Base-by-base conservation (phyloP, 208 protist genomes). In the Trypanosoma rangeli region DNA sequence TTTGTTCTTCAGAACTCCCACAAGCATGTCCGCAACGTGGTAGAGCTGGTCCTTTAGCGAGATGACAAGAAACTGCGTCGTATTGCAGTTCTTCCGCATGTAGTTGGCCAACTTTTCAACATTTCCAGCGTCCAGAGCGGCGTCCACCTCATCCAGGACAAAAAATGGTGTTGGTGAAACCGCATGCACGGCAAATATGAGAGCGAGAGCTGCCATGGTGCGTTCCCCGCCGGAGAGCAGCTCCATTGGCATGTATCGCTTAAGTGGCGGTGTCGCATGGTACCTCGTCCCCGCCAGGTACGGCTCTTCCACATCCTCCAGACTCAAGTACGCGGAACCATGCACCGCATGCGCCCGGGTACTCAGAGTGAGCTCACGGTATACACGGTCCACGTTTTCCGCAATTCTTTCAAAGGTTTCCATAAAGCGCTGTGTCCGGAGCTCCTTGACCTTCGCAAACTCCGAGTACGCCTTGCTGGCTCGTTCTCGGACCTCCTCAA, bases 71-170 rank as follows among this genome's bases (percentile, higher is more conserved):
- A 96, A 99, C 90, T 99, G 99, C 31, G 90, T 85, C 33, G 80
- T 75, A 37, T 56, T 78, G 72, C 82, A 80, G 58, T 90, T 86
- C 44, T 76, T 79, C 62, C 93, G 86, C 44, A 99, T 84, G 78
- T 98, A 99, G 62, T 89, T 82, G 5, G 96, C 93, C 26, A 99
- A 78, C 70, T 97, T 97, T 39, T 94, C 73, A 8, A 99, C 97
- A 85, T 99, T 99, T 35, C 78, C 87, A 26, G 79, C 86, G 83
- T 99, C 99, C 26, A 99, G 83, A 8, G 98, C 98, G 42, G 99
- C 99, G 79, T 99, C 99, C 8, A 99, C 92, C 80, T 99, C 99
- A 71, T 99, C 99, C 26, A 99, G 77, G 50, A 99, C 91, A 81
- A 99, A 99, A 78, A 99, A 99, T 15, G 99, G 99, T 28, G 98